A percentile compares a stretch with the other conserved stretches of the same genome.
Conservation (phyloP, 2,329 filamentous ascomycete species). For the Pyrenochaeta sp. region DNA sequence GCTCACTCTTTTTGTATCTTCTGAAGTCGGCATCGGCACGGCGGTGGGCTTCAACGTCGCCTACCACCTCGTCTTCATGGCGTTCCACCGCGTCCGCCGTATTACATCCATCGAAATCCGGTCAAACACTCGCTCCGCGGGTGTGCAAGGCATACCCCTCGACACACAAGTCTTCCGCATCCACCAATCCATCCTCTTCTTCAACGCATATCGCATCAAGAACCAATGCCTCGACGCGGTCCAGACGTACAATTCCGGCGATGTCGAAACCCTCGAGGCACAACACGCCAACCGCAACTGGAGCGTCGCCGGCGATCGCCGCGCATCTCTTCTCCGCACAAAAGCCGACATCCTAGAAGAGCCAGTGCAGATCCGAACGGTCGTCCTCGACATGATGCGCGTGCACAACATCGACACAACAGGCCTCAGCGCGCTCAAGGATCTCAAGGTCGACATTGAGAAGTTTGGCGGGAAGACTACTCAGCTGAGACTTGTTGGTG, state of each 20-base stretch:
- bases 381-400: constrained; percentile 63
- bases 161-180: constrained; percentile 67
- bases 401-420: constrained; percentile 65
- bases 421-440: constrained; percentile 59
- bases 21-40: constrained; percentile 66
- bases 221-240: constrained; percentile 60
- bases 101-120: constrained; percentile 23
- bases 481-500: constrained; percentile 60
- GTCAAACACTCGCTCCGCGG: constrained; percentile 13
- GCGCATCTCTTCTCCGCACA: constrained; percentile 57
- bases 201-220: constrained; percentile 65
- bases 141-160: constrained; percentile 41
- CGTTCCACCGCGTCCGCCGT: constrained; percentile 58
- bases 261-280: constrained; percentile 49
- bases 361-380: constrained; percentile 54
- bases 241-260: constrained; percentile 56
- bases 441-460: constrained; percentile 59
- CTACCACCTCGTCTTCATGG: constrained; percentile 66
- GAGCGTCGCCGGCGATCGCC: constrained; percentile 62
- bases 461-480: constrained; percentile 59
- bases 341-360: constrained; percentile 45
- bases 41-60: constrained; percentile 61
- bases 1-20: constrained; percentile 68
- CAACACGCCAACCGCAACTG: constrained; percentile 58
- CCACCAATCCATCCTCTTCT: constrained; percentile 67